Base-by-base conservation (phyloP, 352 stramenopile genomes). In the Pythium brassicae region DNA sequence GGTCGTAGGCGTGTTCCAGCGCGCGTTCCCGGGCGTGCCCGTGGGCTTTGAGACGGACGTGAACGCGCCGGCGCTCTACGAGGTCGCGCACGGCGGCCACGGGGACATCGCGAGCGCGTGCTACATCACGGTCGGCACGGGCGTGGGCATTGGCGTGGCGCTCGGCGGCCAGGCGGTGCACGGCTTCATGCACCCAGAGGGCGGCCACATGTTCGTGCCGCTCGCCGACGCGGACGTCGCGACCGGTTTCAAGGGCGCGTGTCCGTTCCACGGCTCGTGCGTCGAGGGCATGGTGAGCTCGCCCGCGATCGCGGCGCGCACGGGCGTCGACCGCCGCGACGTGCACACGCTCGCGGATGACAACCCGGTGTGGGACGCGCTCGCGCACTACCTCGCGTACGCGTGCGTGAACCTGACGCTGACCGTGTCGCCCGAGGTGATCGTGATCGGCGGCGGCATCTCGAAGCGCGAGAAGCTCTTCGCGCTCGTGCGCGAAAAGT, bases 31-130 rank as follows among this genome's bases (percentile, higher is more conserved):
- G 14, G 69, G 53, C 45, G 67, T 88, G 20, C 77, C 85, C 14
- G 83, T 98, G 8, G 78, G 78, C 52, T 97, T 98, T 67, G 96
- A 99, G 64, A 99, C 96, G 37, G 96, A 99, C 69, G 96, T 99
- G 50, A 99, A 99, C 76, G 96, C 95, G 19, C 96, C 96, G 0
- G 96, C 96, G 14, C 72, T 98, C 25, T 97, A 97, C 53, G 96
- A 99, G 65, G 96, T 92, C 63, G 72, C 63, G 8, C 76, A 91
- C 65, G 78, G 82, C n/a, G 74, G 78, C 58, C 85, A 95, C 72
- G 76, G 81, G 26, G 61, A 85, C 47, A 77, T 93, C 50, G 68
- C 74, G 27, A 94, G 79, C 63, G 76, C 78, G 43, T 87, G 94
- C 39, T 99, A 99, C 78, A 94, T 98, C 59, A 98, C 96, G 4